Base-by-base conservation (phyloP, 371 early-diverging fungal genomes). In the Mortierella sp. region DNA sequence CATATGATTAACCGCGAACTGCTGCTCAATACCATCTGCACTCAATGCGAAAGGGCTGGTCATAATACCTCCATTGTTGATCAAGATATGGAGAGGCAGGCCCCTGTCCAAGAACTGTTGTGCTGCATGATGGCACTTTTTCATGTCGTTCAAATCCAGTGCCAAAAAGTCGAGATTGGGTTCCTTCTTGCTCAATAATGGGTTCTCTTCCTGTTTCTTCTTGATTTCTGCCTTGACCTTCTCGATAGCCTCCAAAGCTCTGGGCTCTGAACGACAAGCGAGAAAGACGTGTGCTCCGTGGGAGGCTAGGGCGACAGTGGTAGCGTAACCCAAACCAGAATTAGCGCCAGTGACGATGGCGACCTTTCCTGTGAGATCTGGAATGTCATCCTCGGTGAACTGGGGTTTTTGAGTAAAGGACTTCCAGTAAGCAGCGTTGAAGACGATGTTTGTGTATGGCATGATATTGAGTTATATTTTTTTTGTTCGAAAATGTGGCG, bases 31-130 rank as follows among this genome's bases (percentile, higher is more conserved):
- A 12, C 92, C 94, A 76, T 95, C 94, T n/a, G 84, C 83, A 8
- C 94, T 92, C 30, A 86, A 72, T 0, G 84, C 84, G 51, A 87
- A 88, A 3, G 95, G 94, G 37, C 87, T 84, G 22, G 83, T 80
- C 94, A 94, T 94, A 40, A 95, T 86, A 18, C 95, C 96, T 14
- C 90, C 91, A 59, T 93, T 92, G 69, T 89, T 92, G 37, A 95
- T 67, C 51, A 95, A 81, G 37, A 94, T 78, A 60, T 94, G 88
- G 3, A 95, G 79, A 10, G 89, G 83, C 18, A 75, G 60, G 3
- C 86, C 81, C 11, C 78, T 79, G 5, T 72, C 72, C 62, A 86
- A 78, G 68, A 92, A 91, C 43, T 75, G 72, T 12, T 87, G 79
- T 10, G 88, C 89, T 70, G 94, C 93, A 26, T 64, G 62, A 8